Base-by-base conservation (phyloP, 352 stramenopile genomes). In the Blastocystis hominis region DNA sequence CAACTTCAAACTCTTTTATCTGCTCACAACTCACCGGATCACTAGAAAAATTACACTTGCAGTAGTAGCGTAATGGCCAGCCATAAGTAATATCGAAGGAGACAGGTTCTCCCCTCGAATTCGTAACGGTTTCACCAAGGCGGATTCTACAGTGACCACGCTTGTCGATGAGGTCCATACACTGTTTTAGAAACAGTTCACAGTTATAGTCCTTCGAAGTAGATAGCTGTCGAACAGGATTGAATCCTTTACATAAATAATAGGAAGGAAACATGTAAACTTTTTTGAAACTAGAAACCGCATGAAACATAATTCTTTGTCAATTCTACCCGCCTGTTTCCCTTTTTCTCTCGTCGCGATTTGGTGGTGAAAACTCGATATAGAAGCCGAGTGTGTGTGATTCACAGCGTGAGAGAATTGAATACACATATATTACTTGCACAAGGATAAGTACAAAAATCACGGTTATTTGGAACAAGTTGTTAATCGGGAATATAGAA, bases 1-100 rank as follows among this genome's bases (percentile, higher is more conserved):
- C 72, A 20, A 84, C 72, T 84, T 84, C 72, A 69, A 84, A 84
- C 24, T 56, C n/a, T 46, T 84, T 84, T 15, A 84, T n/a, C 0
- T 84, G 50, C 36, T 46, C 59, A 13, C 15, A 38, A 24, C 34
- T 46, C 34, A 66, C 20, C 34, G 72, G 47, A 64, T 64, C 46
- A 50, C 40, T 53, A n/a, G 34, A 50, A 42, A 66, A 66, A 53
- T 68, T 66, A 64, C 72, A 84, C 44, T 64, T 84, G 46, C 72
- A 84, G 72, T 84, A 84, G 56, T 84, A 40, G 3, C 30, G 10
- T n/a, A 84, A 47, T 9, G 55, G 53, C 53, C 56, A 66, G 9
- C 72, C 72, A 46, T 84, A 84, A 38, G 47, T 66, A 24, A 84
- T 64, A 69, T 84, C 72, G 68, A 84, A 84, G 13, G 54, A 44